Percentiles rank a stretch among this genome's conserved stretches.
These are phyloP conservation scores for Arthrobotrys entomopaga DNA, from an alignment of 2,329 filamentous ascomycete species.

Conservation along the genomic window DNA sequence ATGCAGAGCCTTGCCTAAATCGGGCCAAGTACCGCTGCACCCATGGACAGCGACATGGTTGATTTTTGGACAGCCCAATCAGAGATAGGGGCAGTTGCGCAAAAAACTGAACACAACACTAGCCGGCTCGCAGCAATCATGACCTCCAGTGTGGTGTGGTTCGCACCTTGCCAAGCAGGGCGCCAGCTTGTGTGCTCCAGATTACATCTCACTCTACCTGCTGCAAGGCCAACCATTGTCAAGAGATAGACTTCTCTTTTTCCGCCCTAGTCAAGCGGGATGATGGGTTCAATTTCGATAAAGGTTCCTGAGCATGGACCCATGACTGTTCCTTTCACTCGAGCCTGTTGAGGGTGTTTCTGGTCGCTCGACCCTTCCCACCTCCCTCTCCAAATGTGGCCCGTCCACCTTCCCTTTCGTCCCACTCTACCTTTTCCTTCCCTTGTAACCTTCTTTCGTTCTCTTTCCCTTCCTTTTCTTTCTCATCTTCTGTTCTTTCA, in stretches of 20 bases:
- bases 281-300: constrained; percentile 54
- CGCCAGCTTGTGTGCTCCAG: constrained; percentile 13
- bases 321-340: constrained; percentile 38
- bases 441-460: constrained; percentile 22
- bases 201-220: constrained; percentile 43
- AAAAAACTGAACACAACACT: constrained; percentile 36
- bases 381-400: constrained; percentile 28
- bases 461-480: constrained; percentile 37
- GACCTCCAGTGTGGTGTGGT: constrained; percentile 28
- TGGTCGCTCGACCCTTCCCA: constrained; percentile 5
- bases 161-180: constrained; percentile 15
- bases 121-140: constrained; percentile 25
- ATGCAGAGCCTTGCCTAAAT: constrained; percentile 53
- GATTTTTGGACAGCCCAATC: constrained; percentile 48
- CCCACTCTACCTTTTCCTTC: constrained; percentile 34
- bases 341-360: constrained; percentile 44
- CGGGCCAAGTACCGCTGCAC: constrained; percentile 35
- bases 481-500: constrained; percentile 38
- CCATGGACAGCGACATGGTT: constrained; percentile 40
- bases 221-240: constrained; percentile 48
- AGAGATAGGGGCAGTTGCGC: constrained; percentile 52
- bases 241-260: constrained; percentile 50
- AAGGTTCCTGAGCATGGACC: constrained; percentile 45
- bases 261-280: constrained; percentile 49
- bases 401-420: constrained; percentile 49